Percentiles rank a stretch among this genome's conserved stretches.
These are phyloP conservation scores for Anthracocystis panici-leucophaei DNA, from an alignment of 1,284 basidiomycete species.

Conservation along the genomic window DNA sequence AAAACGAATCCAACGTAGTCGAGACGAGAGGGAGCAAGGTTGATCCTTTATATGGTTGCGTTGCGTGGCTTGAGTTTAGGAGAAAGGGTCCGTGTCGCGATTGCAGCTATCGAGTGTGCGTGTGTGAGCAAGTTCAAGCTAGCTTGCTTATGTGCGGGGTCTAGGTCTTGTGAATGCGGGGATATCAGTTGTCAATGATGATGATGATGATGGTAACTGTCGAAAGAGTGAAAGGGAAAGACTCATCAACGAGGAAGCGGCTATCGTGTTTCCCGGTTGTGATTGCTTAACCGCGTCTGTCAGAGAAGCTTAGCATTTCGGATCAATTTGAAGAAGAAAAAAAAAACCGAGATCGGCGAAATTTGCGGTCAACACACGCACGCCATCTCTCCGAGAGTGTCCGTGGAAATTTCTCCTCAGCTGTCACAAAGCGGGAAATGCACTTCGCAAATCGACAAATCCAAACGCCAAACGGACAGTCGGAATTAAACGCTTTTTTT, in stretches of 20 bases:
- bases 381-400: not conserved
- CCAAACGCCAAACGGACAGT: too few relatives aligned
- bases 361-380: not conserved
- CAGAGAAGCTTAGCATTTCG: not conserved
- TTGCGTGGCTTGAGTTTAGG: not conserved
- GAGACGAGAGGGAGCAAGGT: not conserved
- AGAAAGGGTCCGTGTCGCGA: not conserved
- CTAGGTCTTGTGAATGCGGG: conserved; percentile 10
- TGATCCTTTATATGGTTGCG: not conserved
- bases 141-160: conserved; percentile 6
- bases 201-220: conserved; percentile 1
- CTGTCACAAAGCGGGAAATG: not conserved
- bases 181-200: not conserved
- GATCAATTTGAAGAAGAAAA: not conserved
- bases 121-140: not conserved
- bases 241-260: not conserved
- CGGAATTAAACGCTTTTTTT: too few relatives aligned
- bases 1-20: not conserved
- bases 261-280: not conserved
- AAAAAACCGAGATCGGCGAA: not conserved
- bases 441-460: not conserved
- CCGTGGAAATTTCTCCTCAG: not conserved
- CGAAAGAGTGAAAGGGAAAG: not conserved
- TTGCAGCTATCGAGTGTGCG: not conserved
- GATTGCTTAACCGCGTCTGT: not conserved